Base-by-base conservation (phyloP, 2,329 filamentous ascomycete genomes). In the Colletotrichum caudatum region DNA sequence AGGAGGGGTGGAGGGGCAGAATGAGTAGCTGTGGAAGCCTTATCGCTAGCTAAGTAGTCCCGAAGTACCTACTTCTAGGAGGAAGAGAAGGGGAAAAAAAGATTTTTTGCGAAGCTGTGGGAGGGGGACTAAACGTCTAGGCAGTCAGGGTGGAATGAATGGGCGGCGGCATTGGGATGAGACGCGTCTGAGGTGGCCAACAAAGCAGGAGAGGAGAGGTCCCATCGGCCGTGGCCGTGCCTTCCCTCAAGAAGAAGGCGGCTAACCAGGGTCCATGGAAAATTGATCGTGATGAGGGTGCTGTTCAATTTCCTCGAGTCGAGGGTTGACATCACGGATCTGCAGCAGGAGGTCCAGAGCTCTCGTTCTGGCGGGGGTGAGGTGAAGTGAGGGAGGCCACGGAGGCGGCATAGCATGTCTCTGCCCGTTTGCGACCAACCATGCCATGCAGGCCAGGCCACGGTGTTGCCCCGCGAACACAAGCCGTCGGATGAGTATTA, bases 1-100 rank as follows among this genome's bases (percentile, higher is more conserved):
- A 11, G 54, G 54, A 58, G 69, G 64, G 69, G 65, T 71, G 69
- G 69, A 71, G 69, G 69, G 69, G 69, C 60, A 71, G 59, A 64
- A 51, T 9, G 46, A 33, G 29, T 7, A 59, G 65, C 64, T 66
- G 54, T 26, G 58, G 54, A 41, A 69, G 69, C 54, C 59, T 71
- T 71, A 71, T 64, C 69, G 39, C 39, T 33, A 37, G 20, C 7
- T n/a, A 71, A 64, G 69, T 71, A 71, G 39, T n/a, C 18, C 50
- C 14, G n/a, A 58, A 58, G 54, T 58, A 58, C 54, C 53, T 57
- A 57, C 54, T 35, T 41, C n/a, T 58, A n/a, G 20, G 16, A 48
- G 46, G 20, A 46, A 57, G 12, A 37, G 26, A 51, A 33, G 35
- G 18, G 18, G 18, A 3, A 46, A 46, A 61, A 62, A 51, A 63